These are phyloP conservation scores for Cunninghamia lanceolata DNA, from an alignment of 75 land plant genomes.

Conservation along the genomic window DNA sequence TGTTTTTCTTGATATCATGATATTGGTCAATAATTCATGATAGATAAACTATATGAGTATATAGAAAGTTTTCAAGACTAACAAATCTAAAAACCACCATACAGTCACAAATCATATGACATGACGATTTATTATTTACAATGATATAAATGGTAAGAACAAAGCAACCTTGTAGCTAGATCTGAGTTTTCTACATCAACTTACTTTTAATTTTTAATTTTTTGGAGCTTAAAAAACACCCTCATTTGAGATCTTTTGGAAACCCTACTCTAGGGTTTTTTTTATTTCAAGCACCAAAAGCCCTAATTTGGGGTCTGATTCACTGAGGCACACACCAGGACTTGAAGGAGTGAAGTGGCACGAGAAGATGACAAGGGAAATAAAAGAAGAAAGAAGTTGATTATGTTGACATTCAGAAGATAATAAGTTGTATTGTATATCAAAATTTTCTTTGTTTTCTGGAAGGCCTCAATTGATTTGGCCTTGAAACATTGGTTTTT, in stretches of 20 bases:
- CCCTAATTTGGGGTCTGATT: background rate
- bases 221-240: too few species aligned
- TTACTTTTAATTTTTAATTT: too few species aligned
- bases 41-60: too few species aligned
- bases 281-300: background rate
- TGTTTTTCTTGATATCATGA: too few species aligned
- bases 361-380: background rate
- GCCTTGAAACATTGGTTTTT: background rate
- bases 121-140: background rate
- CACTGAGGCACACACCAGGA: background rate
- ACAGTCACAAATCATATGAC: background rate
- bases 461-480: background rate
- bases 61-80: too few species aligned
- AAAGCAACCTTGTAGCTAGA: background rate
- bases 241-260: too few species aligned
- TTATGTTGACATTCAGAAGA: background rate
- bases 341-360: background rate
- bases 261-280: background rate
- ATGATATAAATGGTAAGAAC: background rate
- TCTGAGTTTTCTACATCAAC: too few species aligned
- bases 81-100: background rate
- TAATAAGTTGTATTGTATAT: background rate
- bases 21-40: too few species aligned
- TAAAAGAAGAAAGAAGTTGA: background rate
- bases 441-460: background rate